Evolutionary conservation across 495 filamentous ascomycete species (phyloP).

Genomic region (Margaritispora aquatica): DNA sequence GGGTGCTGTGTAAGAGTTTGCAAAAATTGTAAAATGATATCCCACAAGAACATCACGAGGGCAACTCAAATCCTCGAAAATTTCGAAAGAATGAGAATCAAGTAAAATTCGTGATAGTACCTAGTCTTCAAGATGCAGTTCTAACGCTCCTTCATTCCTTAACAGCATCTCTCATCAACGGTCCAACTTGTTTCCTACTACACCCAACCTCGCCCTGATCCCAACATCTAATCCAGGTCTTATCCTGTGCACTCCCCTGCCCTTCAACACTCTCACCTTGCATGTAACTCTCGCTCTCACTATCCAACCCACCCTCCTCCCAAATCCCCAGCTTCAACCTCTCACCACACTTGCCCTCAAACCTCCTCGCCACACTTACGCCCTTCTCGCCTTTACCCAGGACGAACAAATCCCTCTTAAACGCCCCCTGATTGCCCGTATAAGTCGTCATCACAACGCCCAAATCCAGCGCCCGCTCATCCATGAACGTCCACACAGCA

Average conservation of each 20-base stretch:
- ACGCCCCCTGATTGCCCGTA: slow-evolving; percentile 38
- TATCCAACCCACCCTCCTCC: slow-evolving; percentile 40
- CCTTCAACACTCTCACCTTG: too few species aligned
- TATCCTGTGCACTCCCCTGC: too few species aligned
- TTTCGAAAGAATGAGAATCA: too few species aligned
- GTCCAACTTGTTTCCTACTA: slow-evolving; percentile 88
- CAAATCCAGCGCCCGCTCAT: slow-evolving; percentile 53
- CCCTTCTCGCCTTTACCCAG: slow-evolving; percentile 46
- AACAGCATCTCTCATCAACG: slow-evolving; percentile 35
- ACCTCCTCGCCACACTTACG: slow-evolving; percentile 43
- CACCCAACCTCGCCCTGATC: slow-evolving; percentile 57
- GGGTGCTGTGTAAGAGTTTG: too few species aligned
- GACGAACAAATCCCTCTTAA: slow-evolving; percentile 69
- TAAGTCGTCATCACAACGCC: slow-evolving; percentile 72
- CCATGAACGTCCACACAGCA: slow-evolving; percentile 46
- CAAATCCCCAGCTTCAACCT: slow-evolving; percentile 53
- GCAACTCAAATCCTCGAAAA: too few species aligned
- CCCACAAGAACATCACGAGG: too few species aligned
- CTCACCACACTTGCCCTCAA: slow-evolving; percentile 40
- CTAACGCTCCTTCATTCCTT: background rate
- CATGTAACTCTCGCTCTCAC: slow-evolving; percentile 2
- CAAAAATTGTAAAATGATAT: too few species aligned
- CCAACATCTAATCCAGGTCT: slow-evolving; percentile 51
- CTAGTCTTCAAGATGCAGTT: too few species aligned
- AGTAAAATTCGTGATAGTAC: too few species aligned